These are phyloP conservation scores for Penicillium sp. DNA, from an alignment of 2,329 filamentous ascomycete species.

Conservation along the genomic window DNA sequence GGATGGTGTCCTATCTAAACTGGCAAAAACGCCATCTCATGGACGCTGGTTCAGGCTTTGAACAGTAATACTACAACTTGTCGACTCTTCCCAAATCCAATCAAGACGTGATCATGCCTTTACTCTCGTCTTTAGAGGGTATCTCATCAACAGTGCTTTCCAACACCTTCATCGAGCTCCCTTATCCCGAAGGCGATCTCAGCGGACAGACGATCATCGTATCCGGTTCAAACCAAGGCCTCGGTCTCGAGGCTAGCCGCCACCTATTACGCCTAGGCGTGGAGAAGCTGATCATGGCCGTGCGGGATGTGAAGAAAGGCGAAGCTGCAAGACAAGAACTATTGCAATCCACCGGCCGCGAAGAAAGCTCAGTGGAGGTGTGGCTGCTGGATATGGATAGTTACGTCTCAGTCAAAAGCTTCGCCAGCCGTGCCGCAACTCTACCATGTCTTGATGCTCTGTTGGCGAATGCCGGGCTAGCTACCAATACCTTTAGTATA, in stretches of 20 bases:
- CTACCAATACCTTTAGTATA: conserved; percentile 36
- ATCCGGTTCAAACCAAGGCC: conserved; percentile 37
- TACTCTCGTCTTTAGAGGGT: conserved; percentile 3
- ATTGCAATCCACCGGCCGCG: conserved; percentile 2
- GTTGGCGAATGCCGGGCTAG: conserved; percentile 37
- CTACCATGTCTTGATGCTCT: conserved; percentile 28
- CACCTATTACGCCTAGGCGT: conserved; percentile 6
- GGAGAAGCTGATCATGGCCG: conserved; percentile 7
- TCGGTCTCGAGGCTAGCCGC: conserved; percentile 7
- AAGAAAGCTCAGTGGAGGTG: conserved; percentile 4
- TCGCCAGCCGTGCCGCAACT: conserved; percentile 20
- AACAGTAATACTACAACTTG: background rate
- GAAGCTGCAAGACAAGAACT: conserved; percentile 6
- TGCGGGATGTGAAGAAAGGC: conserved; percentile 5
- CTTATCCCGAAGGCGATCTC: conserved; percentile 3
- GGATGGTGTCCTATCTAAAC: too few species aligned
- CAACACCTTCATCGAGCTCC: conserved; percentile 12
- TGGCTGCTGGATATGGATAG: conserved; percentile 31
- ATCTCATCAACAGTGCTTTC: conserved; percentile 2
- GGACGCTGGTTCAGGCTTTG: background rate
- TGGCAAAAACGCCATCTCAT: background rate
- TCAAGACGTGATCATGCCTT: background rate
- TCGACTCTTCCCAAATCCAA: background rate
- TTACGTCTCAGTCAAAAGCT: conserved; percentile 27
- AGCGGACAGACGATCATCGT: conserved; percentile 36